phyloP scores from a whole-genome alignment of 2,329 filamentous ascomycete species.

The Aureobasidium uvarum region DNA sequence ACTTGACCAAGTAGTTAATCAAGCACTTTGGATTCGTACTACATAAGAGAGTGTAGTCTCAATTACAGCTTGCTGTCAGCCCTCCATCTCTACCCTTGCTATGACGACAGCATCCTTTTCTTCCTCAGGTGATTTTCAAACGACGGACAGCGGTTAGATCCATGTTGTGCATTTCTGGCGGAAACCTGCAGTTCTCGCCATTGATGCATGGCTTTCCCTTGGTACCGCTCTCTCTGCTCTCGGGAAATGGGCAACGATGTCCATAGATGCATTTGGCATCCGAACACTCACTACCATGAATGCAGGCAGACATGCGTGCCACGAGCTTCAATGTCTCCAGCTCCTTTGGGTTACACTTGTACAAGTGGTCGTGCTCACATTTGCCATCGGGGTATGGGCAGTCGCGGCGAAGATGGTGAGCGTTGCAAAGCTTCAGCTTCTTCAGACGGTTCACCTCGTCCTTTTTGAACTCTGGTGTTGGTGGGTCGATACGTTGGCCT shows the following conservation, averaged over 20 bases:
- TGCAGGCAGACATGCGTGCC: slow-evolving; percentile 62
- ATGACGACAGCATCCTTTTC: not conserved
- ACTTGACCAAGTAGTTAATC: not conserved
- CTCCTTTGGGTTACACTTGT: slow-evolving; percentile 52
- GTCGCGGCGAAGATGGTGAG: slow-evolving; percentile 58
- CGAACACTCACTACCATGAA: slow-evolving; percentile 56
- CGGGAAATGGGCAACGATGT: slow-evolving; percentile 58
- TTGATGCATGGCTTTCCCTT: slow-evolving; percentile 58
- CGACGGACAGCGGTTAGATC: slow-evolving; percentile 57
- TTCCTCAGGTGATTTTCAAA: slow-evolving; percentile 37
- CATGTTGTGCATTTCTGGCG: slow-evolving; percentile 56
- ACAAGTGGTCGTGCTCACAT: slow-evolving; percentile 58
- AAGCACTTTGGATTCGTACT: not conserved
- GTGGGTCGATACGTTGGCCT: slow-evolving; percentile 58
- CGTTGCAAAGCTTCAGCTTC: slow-evolving; percentile 62
- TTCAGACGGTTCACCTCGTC: slow-evolving; percentile 60
- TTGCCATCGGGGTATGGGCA: slow-evolving; percentile 53
- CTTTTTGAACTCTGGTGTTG: slow-evolving; percentile 51
- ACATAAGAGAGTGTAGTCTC: not conserved
- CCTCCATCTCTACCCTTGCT: not conserved
- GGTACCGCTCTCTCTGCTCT: slow-evolving; percentile 41
- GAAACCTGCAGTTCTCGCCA: slow-evolving; percentile 59
- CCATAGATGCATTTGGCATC: slow-evolving; percentile 63
- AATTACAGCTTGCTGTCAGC: not conserved
- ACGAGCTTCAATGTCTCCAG: slow-evolving; percentile 56